Base-by-base conservation (phyloP, 306 rosid genomes). In the Benincasa hispida region DNA sequence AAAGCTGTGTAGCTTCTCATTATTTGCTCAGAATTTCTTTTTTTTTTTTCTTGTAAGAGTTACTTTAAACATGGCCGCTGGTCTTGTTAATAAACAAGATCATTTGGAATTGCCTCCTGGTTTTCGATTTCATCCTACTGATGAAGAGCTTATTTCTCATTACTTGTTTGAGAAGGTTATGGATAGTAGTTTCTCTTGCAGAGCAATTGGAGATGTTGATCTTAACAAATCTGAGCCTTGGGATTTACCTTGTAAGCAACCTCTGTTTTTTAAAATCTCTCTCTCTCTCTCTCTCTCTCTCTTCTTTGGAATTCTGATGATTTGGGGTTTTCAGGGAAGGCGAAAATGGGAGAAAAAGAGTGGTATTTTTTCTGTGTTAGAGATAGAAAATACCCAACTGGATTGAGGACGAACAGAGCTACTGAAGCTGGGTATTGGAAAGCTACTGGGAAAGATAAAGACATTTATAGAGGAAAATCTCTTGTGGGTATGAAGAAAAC, bases 301-400 rank as follows among this genome's bases (percentile, higher is more conserved):
- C 61, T 5, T 76, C 58, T 13, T 18, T 34, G 11, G 61, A 6
- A 24, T 25, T 66, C 30, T 17, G 13, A 19, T 18, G 12, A 41
- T 67, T 25, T 27, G 10, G 30, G 30, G 14, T 6, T 78, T 35
- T 78, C 34, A 95, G 98, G 85, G 86, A 89, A 90, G 85, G 99
- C 99, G 4, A 95, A 95, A 85, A 90, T 92, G 99, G 99, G 98
- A 67, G 99, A 90, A 18, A 89, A 89, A 6, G 96, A 95, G 42
- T 95, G 98, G 98, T 95, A 95, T 86, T 95, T 95, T 53, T 95
- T 95, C 88, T 95, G 99, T n/a, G 87, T 89, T 34, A 87, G 97
- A 22, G 99, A 95, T 79, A 79, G 96, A 79, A 95, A 95, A 79
- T 95, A 95, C 85, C 99, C 99, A 65, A 95, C 98, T 18, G 99